Evolutionary conservation across 2,329 filamentous ascomycete species (phyloP), one percentile per base, ranked within the genome.

Genomic region (Trichoderma koningii): DNA sequence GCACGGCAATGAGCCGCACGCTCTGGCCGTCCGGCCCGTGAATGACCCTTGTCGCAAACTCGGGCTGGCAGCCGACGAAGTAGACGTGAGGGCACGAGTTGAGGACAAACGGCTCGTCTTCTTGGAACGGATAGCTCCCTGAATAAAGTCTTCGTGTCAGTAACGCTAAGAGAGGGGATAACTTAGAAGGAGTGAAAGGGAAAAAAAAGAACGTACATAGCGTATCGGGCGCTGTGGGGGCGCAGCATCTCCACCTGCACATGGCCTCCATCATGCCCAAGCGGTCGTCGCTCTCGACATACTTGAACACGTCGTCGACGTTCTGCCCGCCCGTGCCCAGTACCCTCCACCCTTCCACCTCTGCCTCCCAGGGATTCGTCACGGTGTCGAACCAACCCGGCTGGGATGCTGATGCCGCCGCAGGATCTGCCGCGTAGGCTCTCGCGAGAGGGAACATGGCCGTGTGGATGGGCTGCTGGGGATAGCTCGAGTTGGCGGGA

Each of bases 51-150:
- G 89, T 93, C 59, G 86, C 88, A 75, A 96, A 96, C 60, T 82
- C 82, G 3, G 92, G 89, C 76, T 97, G 93, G 71, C 90, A 93
- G 17, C 93, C 93, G 1, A 91, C 89, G 75, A 99, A 92, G 79
- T 92, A 98, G 38, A 99, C 81, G 73, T 99, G 94, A 2, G 95
- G 95, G 68, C 92, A 96, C 19, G 87, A 81, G 68, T 89, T 86
- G 71, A 99, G 83, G 50, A 98, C 89, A 73, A 98, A 96, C 0
- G 92, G 93, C 73, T 99, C 96, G 56, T 92, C 86, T 19, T 95
- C 91, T 77, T 98, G 93, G 77, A 97, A 99, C 0, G 95, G 95
- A 74, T 98, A 99, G 73, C 91, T 93, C 91, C 92, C 92, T 93
- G 66, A 14, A 12, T 1, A 6, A 10, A 23, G 38, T n/a, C 1